phyloP scores from a whole-genome alignment of 768 basidiomycete species.

The Fomitopsis serialis region DNA sequence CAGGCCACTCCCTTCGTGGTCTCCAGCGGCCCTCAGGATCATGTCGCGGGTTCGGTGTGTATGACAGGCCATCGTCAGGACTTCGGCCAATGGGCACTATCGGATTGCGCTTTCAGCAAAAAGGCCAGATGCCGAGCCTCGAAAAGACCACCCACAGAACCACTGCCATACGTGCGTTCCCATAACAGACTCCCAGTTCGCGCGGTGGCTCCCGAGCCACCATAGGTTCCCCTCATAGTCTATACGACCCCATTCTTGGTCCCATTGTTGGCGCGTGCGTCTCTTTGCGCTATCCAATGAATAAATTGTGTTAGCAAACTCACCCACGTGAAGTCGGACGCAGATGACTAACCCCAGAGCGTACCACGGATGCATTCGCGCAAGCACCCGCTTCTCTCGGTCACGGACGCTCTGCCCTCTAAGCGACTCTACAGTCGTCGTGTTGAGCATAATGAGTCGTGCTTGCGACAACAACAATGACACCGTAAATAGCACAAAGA shows the following conservation, averaged over 20 bases:
- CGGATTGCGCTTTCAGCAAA: not conserved
- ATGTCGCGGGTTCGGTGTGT: conserved; percentile 69
- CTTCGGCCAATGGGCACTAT: conserved; percentile 48
- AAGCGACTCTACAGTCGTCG: conserved; percentile 82
- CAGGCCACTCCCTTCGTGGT: conserved; percentile 67
- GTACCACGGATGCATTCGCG: conserved; percentile 48
- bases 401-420: conserved; percentile 53
- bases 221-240: conserved; percentile 79
- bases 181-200: conserved; percentile 83
- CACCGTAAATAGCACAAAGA: conserved; percentile 70
- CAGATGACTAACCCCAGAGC: conserved; percentile 37
- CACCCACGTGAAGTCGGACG: conserved; percentile 17
- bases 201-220: conserved; percentile 62
- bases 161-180: conserved; percentile 62
- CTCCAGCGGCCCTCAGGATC: conserved; percentile 63
- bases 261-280: conserved; percentile 48
- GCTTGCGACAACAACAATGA: conserved; percentile 56
- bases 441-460: conserved; percentile 52
- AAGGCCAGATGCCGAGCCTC: not conserved
- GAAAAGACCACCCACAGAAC: conserved; percentile 59
- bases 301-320: not conserved
- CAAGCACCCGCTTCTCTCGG: conserved; percentile 50
- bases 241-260: conserved; percentile 76
- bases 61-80: conserved; percentile 54
- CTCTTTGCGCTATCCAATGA: conserved; percentile 41